A percentile compares a stretch with the other conserved stretches of the same genome.
Conservation (phyloP, 2,329 filamentous ascomycete genomes). For the Teratosphaeria nubilosa region DNA sequence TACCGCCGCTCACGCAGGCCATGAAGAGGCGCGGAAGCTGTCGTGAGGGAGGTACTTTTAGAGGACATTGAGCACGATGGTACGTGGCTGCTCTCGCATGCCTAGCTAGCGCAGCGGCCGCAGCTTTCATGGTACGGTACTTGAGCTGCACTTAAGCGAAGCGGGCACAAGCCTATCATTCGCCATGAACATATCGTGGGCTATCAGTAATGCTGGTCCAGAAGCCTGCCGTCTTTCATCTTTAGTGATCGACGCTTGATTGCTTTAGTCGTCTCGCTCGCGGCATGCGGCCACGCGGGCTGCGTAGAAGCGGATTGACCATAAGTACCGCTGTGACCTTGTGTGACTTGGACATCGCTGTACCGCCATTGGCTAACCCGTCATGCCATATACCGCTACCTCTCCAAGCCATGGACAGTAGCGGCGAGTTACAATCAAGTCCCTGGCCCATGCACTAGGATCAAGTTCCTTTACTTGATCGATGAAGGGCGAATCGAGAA, state of each 20-base stretch:
- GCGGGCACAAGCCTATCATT: background rate
- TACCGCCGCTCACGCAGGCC: background rate
- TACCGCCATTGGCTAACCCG: background rate
- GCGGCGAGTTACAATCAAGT: background rate
- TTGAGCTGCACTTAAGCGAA: background rate
- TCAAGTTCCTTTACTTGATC: background rate
- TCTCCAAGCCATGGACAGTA: no score
- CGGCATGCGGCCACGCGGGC: background rate
- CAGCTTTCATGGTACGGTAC: background rate
- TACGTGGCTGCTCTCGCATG: background rate
- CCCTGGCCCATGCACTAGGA: background rate
- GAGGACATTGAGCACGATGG: background rate
- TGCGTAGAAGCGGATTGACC: background rate
- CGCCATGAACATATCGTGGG: background rate
- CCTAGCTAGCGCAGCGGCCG: background rate
- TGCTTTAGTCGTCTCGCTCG: background rate
- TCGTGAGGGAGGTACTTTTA: background rate
- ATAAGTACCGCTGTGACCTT: background rate
- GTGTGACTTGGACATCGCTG: background rate
- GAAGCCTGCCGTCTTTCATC: background rate
- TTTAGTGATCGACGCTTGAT: background rate
- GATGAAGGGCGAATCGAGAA: background rate
- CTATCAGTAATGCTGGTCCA: background rate
- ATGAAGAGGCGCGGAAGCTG: background rate
- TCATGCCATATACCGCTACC: background rate